Evolutionary conservation across 2,329 filamentous ascomycete genomes (phyloP), one percentile per base, ranked within the genome.

Genomic region (Exutisphaerella laricina): DNA sequence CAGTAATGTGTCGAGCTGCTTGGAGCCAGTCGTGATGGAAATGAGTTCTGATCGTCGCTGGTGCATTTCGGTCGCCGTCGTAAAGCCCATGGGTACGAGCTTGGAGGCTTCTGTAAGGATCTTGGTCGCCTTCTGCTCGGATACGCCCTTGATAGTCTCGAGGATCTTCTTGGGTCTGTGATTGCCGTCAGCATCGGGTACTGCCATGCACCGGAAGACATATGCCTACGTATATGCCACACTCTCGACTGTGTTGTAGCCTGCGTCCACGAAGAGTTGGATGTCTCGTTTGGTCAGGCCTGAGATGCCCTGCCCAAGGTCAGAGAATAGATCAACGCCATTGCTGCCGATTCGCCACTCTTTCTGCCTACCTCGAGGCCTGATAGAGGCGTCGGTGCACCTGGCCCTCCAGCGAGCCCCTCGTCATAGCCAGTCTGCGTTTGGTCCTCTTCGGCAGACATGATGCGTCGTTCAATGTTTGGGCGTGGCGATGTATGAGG

Each of bases 41-140:
- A 98, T 98, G 46, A 98, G 78, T 67, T 97, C 92, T 66, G 88
- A 96, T 65, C 94, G 82, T 52, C 92, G 84, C 57, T 90, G 87
- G 63, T 98, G 94, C 89, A 98, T 98, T 68, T 98, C 94, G 0
- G 92, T 98, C 3, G 92, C 92, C 0, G 92, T 98, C 1, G 94
- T 98, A 64, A 98, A 98, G 30, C 92, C 92, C 89, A 98, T 95
- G 0, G 92, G 92, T 1, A 98, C 92, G 39, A 97, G 78, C 66
- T 96, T 98, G 1, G 88, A 89, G 20, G 90, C 90, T 74, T 97
- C 92, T 10, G 79, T 80, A 20, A 98, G 73, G 29, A 98, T 82
- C 62, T 97, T 97, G 23, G 79, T 82, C 2, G 94, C 92, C 65
- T 98, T 98, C 61, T 94, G 85, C 68, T 97, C 90, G 1, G 92